phyloP scores from a whole-genome alignment of 805 yeast species.

The Millerago galiae region DNA sequence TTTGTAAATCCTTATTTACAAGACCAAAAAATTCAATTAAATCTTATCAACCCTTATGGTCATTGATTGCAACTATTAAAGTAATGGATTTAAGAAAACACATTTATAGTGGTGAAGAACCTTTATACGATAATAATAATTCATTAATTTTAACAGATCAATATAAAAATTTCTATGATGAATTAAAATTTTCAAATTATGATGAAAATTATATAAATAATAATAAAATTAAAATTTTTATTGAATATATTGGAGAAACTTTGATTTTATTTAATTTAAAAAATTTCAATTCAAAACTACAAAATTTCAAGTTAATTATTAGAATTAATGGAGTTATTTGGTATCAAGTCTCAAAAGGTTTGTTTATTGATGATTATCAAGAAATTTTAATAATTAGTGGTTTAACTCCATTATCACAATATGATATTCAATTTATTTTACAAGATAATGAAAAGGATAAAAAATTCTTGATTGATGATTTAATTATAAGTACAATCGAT shows the following conservation, averaged over 20 bases:
- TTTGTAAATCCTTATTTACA: conserved; percentile 14
- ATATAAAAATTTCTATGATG: conserved; percentile 18
- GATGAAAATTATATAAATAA: conserved; percentile 21
- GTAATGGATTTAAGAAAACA: conserved; percentile 42
- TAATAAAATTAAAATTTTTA: conserved; percentile 30
- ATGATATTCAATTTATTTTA: conserved; percentile 44
- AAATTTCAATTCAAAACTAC: conserved; percentile 27
- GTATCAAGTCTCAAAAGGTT: conserved; percentile 56
- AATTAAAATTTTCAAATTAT: conserved; percentile 26
- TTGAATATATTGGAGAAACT: conserved; percentile 46
- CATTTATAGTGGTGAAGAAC: conserved; percentile 35
- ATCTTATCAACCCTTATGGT: conserved; percentile 45
- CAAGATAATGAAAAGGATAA: conserved; percentile 21
- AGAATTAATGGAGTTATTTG: conserved; percentile 63
- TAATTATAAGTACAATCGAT: conserved; percentile 32
- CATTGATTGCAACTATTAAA: conserved; percentile 42
- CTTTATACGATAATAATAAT: conserved; percentile 11
- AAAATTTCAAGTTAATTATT: conserved; percentile 35
- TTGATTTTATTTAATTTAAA: conserved; percentile 45
- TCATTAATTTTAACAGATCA: conserved; percentile 21
- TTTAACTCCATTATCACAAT: conserved; percentile 56
- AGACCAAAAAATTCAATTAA: conserved; percentile 15
- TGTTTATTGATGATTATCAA: conserved; percentile 31
- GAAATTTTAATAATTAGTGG: conserved; percentile 58
- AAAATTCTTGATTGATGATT: conserved; percentile 32